These are phyloP conservation scores for Phascolomyces articulosus DNA, from an alignment of 371 early-diverging fungal species.

Conservation along the genomic window DNA sequence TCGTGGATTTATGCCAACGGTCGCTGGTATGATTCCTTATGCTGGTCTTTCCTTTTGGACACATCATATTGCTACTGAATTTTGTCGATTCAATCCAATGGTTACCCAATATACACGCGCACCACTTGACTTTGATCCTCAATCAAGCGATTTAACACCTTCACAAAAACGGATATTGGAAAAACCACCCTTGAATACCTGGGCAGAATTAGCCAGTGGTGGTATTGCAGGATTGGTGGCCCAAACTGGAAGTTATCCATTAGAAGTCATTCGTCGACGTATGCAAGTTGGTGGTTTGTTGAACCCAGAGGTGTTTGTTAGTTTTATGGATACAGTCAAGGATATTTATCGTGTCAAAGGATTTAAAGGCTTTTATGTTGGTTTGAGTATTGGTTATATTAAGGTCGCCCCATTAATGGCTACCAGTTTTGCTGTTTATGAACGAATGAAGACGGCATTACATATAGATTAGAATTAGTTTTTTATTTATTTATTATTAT, in stretches of 20 bases:
- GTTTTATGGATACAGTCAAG: slow-evolving; percentile 62
- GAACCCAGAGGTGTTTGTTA: slow-evolving; percentile 55
- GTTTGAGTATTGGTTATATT: slow-evolving; percentile 94
- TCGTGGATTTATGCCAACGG: slow-evolving; percentile 87
- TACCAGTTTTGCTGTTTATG: slow-evolving; percentile 85
- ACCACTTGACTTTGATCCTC: slow-evolving; percentile 32
- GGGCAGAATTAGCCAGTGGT: slow-evolving; percentile 84
- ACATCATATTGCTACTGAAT: slow-evolving; percentile 65
- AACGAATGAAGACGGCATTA: slow-evolving; percentile 68
- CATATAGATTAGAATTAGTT: slow-evolving; percentile 44
- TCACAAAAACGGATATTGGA: slow-evolving; percentile 26
- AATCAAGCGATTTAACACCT: slow-evolving; percentile 25
- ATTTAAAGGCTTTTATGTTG: slow-evolving; percentile 93
- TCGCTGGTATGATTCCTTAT: slow-evolving; percentile 95
- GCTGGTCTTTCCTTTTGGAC: slow-evolving; percentile 91
- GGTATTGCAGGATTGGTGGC: slow-evolving; percentile 86
- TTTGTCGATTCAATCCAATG: slow-evolving; percentile 52
- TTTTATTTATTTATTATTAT: not conserved
- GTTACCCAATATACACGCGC: slow-evolving; percentile 29
- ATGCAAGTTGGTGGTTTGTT: slow-evolving; percentile 88
- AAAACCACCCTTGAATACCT: slow-evolving; percentile 57
- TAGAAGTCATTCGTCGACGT: slow-evolving; percentile 84
- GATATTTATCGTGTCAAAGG: slow-evolving; percentile 73
- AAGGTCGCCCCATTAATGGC: slow-evolving; percentile 95
- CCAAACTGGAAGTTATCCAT: slow-evolving; percentile 90